Base-by-base conservation (phyloP, 306 rosid genomes). In the Quercus robur region DNA sequence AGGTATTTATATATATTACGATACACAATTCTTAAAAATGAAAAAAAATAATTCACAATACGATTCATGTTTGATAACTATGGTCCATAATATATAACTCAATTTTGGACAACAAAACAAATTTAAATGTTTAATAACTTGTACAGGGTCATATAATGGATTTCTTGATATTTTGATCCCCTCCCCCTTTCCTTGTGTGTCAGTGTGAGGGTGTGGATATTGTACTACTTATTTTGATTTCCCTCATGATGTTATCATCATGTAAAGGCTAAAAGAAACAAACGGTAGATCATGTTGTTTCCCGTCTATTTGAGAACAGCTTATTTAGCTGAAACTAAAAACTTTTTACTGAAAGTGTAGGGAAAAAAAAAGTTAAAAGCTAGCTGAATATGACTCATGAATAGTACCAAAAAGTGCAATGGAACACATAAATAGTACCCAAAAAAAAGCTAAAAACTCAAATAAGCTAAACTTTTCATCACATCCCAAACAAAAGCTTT, bases 391-490 rank as follows among this genome's bases (percentile, higher is more conserved):
- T 0, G 0, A 35, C 0, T 0, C 41, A 35, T 35, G 0, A 35
- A 35, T 35, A 35, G 0, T 6, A 35, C 0, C 41, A 35, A 35
- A 35, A 35, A 35, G 0, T 35, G 0, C 2, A 35, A 35, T 35
- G 0, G 0, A 0, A 6, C 2, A 0, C 2, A 6, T 35, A 35
- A 35, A 35, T 35, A 35, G 2, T 35, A 35, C 0, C 0, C 1
- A 35, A 35, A 35, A 35, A 35, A 0, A 35, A 6, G 9, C 2
- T 6, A 35, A 35, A 35, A 35, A 35, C 9, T 35, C 9, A 35
- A 35, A 35, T 35, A 35, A 35, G 9, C 41, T 35, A 1, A 6
- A 35, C 41, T 6, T 35, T 35, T 35, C 41, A 6, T 35, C 41
- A 6, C 41, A 35, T 35, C 41, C 9, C 41, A 35, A 19, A 4